Conservation (phyloP, 78 protist genomes). For the Dictyostelium capitatum region DNA sequence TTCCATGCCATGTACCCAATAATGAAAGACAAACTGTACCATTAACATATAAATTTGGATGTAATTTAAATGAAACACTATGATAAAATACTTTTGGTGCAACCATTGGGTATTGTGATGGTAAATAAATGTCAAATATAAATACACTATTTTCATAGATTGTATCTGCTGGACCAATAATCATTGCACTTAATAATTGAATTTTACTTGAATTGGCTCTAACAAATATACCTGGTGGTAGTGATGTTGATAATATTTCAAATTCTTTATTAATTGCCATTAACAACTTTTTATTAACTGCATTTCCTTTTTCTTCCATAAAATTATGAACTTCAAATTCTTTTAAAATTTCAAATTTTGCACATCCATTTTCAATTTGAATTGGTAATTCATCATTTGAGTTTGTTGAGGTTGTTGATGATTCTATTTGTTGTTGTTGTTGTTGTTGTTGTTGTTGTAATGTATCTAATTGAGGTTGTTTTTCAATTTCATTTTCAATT, state of each 20-base stretch:
- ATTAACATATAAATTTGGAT: slow-evolving; percentile 81
- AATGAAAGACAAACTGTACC: slow-evolving; percentile 78
- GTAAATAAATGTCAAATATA: slow-evolving; percentile 67
- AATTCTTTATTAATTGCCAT: slow-evolving; percentile 23
- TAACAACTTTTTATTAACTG: background rate
- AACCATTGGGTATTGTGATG: slow-evolving; percentile 51
- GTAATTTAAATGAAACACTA: slow-evolving; percentile 48
- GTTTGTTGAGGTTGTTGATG: background rate
- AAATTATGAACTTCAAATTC: slow-evolving; percentile 13
- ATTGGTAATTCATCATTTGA: background rate
- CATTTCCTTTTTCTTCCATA: background rate
- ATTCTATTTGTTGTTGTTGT: background rate
- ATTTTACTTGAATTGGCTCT: slow-evolving; percentile 22
- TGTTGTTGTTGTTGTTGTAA: background rate
- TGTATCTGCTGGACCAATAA: slow-evolving; percentile 80
- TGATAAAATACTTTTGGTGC: slow-evolving; percentile 78
- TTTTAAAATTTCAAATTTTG: background rate
- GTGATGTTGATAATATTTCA: slow-evolving; percentile 27
- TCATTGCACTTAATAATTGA: slow-evolving; percentile 50
- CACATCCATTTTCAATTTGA: background rate
- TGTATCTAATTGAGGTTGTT: background rate
- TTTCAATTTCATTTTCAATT: background rate
- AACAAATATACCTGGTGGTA: slow-evolving; percentile 75
- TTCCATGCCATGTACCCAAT: slow-evolving; percentile 85
- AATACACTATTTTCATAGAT: slow-evolving; percentile 74